Evolutionary conservation across 257 asterid species (phyloP), one percentile per base, ranked within the genome.

Genomic region (Leptodermis oblonga): DNA sequence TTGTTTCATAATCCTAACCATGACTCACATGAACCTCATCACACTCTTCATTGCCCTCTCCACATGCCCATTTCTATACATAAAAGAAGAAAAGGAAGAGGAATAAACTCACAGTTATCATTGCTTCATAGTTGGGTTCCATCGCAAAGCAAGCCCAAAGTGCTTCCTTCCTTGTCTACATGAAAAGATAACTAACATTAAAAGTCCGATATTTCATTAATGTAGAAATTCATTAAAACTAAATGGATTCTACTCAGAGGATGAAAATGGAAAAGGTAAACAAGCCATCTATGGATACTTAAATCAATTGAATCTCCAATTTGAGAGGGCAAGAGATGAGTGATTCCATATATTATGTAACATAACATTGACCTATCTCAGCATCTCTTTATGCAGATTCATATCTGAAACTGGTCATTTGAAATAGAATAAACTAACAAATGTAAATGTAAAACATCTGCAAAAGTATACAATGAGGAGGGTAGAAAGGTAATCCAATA

Each of bases 131-230:
- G 41, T 82, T 75, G 66, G 96, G 99, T 80, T 72, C 86, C 96
- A 90, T 84, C 15, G 99, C 99, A 74, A 88, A 87, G 83, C 92
- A 89, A 63, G 99, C 96, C 99, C 99, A 93, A 41, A 90, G 96
- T 69, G 99, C 99, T 81, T 93, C 99, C 84, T 90, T 93, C 73
- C 99, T 86, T 81, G 90, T 85, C 99, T 93, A 75, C 78, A 81
- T 63, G 31, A 33, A 64, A 45, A 71, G 70, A 49, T 53, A 23
- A 41, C 69, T 25, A 14, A 23, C 31, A 36, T 62, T 28, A 62
- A 17, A 25, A 20, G 15, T 54, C 23, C 53, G 23, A 7, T 14
- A 14, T 23, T 14, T 3, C 37, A 63, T 15, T 17, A 15, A 28
- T 26, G 63, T 28, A 34, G 15, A 58, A 10, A 26, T 5, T 2